Percentiles rank a stretch among this genome's conserved stretches.
phyloP scores from a whole-genome alignment of 129 eudicot species.

The Artemisia annua region DNA sequence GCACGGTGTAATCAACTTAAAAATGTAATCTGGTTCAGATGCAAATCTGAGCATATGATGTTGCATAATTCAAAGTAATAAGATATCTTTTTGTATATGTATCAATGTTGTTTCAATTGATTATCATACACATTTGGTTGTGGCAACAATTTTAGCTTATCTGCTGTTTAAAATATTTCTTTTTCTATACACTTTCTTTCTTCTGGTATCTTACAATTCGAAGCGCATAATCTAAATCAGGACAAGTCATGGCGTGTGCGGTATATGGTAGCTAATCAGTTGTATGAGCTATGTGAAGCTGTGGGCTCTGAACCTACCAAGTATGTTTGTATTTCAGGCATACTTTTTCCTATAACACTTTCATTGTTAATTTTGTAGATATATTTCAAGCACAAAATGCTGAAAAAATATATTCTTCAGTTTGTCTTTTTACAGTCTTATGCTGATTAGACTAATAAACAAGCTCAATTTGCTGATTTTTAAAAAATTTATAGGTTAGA shows the following conservation, averaged over 20 bases:
- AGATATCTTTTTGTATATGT: too few relatives aligned
- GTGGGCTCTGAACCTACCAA: constrained; percentile 96
- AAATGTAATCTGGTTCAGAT: too few relatives aligned
- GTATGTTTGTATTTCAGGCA: constrained; percentile 33
- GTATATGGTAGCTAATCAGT: constrained; percentile 95
- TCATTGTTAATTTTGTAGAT: neutral
- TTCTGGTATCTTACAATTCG: constrained; percentile 12
- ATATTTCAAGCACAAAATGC: neutral
- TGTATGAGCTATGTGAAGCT: constrained; percentile 95
- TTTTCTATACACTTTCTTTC: too few relatives aligned
- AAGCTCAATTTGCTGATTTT: too few relatives aligned
- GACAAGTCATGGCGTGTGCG: constrained; percentile 99
- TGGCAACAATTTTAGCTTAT: neutral
- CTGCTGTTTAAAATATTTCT: neutral
- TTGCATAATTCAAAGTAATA: too few relatives aligned
- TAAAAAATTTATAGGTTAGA: neutral
- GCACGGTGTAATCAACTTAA: too few relatives aligned
- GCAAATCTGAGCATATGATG: too few relatives aligned
- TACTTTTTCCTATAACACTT: neutral
- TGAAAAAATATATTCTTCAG: neutral
- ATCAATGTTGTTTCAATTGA: too few relatives aligned
- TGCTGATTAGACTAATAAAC: too few relatives aligned
- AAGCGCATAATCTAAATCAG: too few relatives aligned
- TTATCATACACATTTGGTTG: too few relatives aligned
- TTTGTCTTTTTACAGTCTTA: neutral